These are phyloP conservation scores for Malus fusca DNA, from an alignment of 306 rosid genomes.

Conservation along the genomic window DNA sequence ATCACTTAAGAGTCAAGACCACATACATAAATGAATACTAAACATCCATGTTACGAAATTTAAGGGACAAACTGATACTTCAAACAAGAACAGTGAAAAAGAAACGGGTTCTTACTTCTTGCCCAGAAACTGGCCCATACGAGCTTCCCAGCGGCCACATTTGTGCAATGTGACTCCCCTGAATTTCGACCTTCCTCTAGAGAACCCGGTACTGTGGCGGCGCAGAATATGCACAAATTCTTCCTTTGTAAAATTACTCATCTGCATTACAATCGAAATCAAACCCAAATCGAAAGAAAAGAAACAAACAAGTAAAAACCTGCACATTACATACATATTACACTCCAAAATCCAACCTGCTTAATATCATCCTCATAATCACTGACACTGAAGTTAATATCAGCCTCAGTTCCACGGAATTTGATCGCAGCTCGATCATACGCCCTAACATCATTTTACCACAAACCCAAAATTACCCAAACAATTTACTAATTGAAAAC, in stretches of 20 bases:
- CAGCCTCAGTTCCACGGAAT: conserved; percentile 85
- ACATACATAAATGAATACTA: neutral
- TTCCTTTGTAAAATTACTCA: conserved; percentile 72
- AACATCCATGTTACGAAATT: neutral
- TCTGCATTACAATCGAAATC: conserved; percentile 32
- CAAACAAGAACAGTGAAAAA: neutral
- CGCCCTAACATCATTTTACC: conserved; percentile 38
- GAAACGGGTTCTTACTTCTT: conserved; percentile 53
- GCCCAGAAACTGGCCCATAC: conserved; percentile 93
- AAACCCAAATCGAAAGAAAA: neutral
- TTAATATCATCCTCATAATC: conserved; percentile 80
- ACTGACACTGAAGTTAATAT: conserved; percentile 69
- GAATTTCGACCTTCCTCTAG: conserved; percentile 86
- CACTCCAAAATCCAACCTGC: conserved; percentile 41
- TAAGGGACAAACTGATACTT: neutral
- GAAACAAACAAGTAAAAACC: neutral
- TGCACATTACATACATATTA: neutral
- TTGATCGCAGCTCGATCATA: conserved; percentile 96
- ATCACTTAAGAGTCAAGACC: neutral
- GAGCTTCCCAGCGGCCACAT: conserved; percentile 98
- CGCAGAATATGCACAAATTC: conserved; percentile 89
- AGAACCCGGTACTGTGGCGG: conserved; percentile 86
- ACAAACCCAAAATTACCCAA: conserved; percentile 4
- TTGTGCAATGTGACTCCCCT: conserved; percentile 94
- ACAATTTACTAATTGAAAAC: neutral